Base-by-base conservation (phyloP, 2,329 filamentous ascomycete genomes). In the Colletotrichum kahawae region DNA sequence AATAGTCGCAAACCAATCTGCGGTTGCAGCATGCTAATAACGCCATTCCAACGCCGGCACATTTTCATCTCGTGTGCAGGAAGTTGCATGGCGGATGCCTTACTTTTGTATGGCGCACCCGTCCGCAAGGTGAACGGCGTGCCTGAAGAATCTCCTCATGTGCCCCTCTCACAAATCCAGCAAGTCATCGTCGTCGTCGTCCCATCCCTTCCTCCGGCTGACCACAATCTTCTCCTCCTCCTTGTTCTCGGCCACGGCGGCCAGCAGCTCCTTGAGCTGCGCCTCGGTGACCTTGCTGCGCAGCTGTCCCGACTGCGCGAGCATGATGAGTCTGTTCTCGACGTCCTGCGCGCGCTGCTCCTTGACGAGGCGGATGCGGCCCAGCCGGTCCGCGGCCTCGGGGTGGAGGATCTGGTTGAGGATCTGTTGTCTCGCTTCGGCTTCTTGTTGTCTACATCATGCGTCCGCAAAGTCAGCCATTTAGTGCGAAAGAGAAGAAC, bases 341-440 rank as follows among this genome's bases (percentile, higher is more conserved):
- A 99, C 92, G 81, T 98, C 95, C 76, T 90, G 91, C 43, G 97
- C 97, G 81, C 97, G 95, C 79, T 93, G 93, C 83, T 96, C 95
- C 87, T 98, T 98, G 82, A 99, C 97, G 76, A 99, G 92, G 38
- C 96, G 94, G 86, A 99, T 98, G 78, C 97, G 95, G 72, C 95
- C 95, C 1, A 99, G 91, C 16, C 97, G 94, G 87, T 99, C 97
- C 76, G 95, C 94, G 21, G 97, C 97, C 82, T 96, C 95, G 78
- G 97, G 97, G 81, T 96, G 93, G 77, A 99, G 95, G 87, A 99
- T 98, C 85, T 98, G 97, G 79, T 91, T 91, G 77, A 99, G 93
- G 79, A 98, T 94, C 75, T 91, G 90, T 80, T 92, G 88, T 75
- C 95, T 94, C 51, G 93, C 93, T 83, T 96, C 94, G 78, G 91